Conservation (phyloP, 1,284 basidiomycete species). For the Cutaneotrichosporon arboriforme region DNA sequence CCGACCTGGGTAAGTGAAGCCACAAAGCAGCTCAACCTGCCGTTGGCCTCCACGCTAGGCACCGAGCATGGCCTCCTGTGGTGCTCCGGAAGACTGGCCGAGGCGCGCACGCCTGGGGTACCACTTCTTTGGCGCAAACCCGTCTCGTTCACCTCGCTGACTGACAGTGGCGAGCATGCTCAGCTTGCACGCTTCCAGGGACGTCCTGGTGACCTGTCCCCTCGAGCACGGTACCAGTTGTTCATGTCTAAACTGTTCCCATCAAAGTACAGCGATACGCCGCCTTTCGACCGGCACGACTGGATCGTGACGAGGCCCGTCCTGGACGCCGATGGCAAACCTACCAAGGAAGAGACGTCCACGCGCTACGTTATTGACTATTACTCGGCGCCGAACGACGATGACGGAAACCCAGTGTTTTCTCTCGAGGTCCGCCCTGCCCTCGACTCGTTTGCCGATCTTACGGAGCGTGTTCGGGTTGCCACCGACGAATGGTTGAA, state of each 20-base stretch:
- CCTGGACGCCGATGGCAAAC: constrained; percentile 55
- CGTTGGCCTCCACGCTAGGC: no score
- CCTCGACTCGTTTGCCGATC: constrained; percentile 67
- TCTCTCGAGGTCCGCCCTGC: constrained; percentile 87
- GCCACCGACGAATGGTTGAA: constrained; percentile 64
- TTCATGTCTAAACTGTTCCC: constrained; percentile 84
- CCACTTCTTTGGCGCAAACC: no score
- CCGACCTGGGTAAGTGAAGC: constrained; percentile 47
- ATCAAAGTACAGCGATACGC: constrained; percentile 75
- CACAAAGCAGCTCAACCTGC: no score
- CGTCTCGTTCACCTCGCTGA: no score
- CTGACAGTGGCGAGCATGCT: constrained; percentile 49
- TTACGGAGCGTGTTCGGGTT: constrained; percentile 64
- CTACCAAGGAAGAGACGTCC: constrained; percentile 26
- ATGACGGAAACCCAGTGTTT: constrained; percentile 84
- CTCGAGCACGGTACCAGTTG: constrained; percentile 79
- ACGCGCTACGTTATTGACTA: constrained; percentile 96
- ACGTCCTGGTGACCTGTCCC: constrained; percentile 70
- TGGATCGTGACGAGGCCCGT: constrained; percentile 79
- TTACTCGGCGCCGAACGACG: constrained; percentile 78
- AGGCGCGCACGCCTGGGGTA: no score
- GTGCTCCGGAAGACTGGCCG: no score
- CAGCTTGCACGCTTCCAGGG: constrained; percentile 82
- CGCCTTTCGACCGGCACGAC: constrained; percentile 98
- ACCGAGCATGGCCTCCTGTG: no score